Evolutionary conservation across 2,329 filamentous ascomycete genomes (phyloP), one percentile per base, ranked within the genome.

Genomic region (Didymosphaeria variabile): DNA sequence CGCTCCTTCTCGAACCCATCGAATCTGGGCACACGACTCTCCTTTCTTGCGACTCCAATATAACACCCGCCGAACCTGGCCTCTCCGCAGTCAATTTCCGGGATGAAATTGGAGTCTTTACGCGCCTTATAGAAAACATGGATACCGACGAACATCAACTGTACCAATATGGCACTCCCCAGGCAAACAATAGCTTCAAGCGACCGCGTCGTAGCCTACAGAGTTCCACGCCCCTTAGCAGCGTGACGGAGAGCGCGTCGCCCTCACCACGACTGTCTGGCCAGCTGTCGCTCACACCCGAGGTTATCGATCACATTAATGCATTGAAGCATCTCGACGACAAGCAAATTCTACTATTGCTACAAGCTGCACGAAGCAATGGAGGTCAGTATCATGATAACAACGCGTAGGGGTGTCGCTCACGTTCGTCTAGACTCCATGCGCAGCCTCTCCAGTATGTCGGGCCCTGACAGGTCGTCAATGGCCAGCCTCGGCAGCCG

Each of bases 271-370:
- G 74, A 55, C 69, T 73, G 31, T 76, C 75, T 21, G 67, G 70
- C 59, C 73, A 77, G 53, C 66, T 67, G 31, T 68, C 68, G 40
- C 70, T 78, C 62, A 75, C 74, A 26, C 74, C 74, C 29, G 75
- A 77, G 38, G 72, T 79, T 56, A 76, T 78, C 62, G 71, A 76
- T 36, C 76, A 78, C 65, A 77, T 79, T 62, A 76, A 79, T 67
- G 77, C 73, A 38, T 62, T 79, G 46, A 79, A 78, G 59, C 77
- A 79, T 65, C 69, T 79, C 61, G 76, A 79, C 58, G 76, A 79
- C 63, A 72, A 78, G 54, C 75, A 77, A 64, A 78, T 79, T 57
- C 66, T 78, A 61, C 59, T 77, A 58, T 64, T 79, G 54, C 66
- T 79, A 50, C 71, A 77, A 54, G 76, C 72, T 29, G 77, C 77